Base-by-base conservation (phyloP, 345 rosid species). In the Mercurialis annua region DNA sequence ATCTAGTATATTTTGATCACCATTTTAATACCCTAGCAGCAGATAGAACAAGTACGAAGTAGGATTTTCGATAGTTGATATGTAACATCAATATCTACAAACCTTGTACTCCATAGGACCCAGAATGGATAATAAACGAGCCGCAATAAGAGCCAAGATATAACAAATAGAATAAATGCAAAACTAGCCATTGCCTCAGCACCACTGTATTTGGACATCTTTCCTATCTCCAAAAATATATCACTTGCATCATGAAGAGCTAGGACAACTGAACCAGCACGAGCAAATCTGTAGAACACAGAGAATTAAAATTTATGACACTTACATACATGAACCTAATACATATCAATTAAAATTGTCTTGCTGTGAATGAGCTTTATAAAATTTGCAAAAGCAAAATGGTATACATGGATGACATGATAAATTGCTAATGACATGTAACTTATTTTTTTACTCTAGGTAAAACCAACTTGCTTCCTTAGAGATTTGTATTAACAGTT, bases 61-160 rank as follows among this genome's bases (percentile, higher is more conserved):
- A 30, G 26, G 4, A 65, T 24, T 27, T 42, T 52, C 18, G 4
- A 34, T 20, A 40, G 60, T 4, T 27, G 59, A 61, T 44, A 63
- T 51, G 16, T 30, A 18, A 46, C 18, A 65, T 54, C 62, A 64
- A 51, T 30, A 44, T 36, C 38, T 59, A 76, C 85, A 30, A 76
- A 95, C 99, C 99, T 95, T 64, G 99, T 95, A 74, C 99, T 95
- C 99, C 99, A 90, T 56, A 95, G 86, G 79, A 95, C 64, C 99
- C 99, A 95, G 68, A 92, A 95, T 60, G 99, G 99, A 72, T 70
- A 95, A 80, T 88, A 95, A 62, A 90, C 81, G 65, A 95, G 97
- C 57, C 99, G 98, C 67, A 95, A 81, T 69, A 88, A 44, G 68
- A 90, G 63, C 97, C 97, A 95, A 24, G 98, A 90, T 73, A 92